Conservation (phyloP, 768 basidiomycete species). For the Phanerochaete sordida region DNA sequence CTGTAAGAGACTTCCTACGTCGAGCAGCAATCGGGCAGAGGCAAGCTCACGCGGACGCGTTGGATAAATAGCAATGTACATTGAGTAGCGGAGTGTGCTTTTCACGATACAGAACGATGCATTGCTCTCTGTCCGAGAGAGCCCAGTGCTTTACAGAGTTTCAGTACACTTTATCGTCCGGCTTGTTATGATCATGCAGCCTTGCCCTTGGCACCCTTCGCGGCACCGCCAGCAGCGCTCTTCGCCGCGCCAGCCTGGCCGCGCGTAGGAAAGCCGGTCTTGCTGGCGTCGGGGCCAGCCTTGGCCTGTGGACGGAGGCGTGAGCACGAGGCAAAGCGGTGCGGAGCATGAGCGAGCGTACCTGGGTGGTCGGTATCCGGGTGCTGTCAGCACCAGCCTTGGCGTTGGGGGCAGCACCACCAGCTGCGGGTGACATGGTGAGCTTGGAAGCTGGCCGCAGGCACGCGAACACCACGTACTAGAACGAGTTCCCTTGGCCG, state of each 20-base stretch:
- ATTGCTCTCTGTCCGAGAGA: neutral
- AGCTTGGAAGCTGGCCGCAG: no score
- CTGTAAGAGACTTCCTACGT: no score
- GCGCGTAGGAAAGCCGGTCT: conserved; percentile 25
- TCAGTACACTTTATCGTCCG: neutral
- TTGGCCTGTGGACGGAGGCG: conserved; percentile 19
- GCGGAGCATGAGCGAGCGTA: conserved; percentile 4
- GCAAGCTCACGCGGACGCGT: no score
- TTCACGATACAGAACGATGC: neutral
- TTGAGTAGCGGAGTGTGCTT: neutral
- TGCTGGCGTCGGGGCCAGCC: conserved; percentile 24
- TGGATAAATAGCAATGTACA: neutral
- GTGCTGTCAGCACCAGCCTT: conserved; percentile 19
- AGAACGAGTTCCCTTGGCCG: conserved; percentile 14
- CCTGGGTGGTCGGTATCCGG: conserved; percentile 26
- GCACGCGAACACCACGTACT: conserved; percentile 4
- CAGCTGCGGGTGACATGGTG: no score
- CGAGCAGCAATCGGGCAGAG: no score
- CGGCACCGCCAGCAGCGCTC: conserved; percentile 17
- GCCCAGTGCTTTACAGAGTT: neutral
- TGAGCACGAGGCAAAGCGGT: neutral
- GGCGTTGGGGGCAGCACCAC: conserved; percentile 15
- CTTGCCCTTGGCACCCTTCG: conserved; percentile 14
- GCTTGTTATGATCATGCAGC: conserved; percentile 1
- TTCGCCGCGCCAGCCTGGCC: conserved; percentile 20